phyloP scores from a whole-genome alignment of 2,329 filamentous ascomycete species.

The Aspergillus ochraceus region DNA sequence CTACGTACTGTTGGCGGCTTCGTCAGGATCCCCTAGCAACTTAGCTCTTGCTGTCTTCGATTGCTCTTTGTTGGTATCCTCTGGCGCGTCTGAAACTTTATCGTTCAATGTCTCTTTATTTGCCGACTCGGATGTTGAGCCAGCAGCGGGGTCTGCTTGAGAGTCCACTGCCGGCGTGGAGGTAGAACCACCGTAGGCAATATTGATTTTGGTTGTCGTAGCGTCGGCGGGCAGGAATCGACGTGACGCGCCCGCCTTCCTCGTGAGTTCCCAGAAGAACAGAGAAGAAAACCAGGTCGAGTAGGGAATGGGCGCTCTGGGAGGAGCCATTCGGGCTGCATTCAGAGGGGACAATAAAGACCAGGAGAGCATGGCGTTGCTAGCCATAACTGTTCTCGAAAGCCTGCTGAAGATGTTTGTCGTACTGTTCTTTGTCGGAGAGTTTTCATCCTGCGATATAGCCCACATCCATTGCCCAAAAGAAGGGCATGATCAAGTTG shows the following conservation, averaged over 20 bases:
- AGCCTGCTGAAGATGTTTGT: constrained; percentile 8
- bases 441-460: constrained; percentile 12
- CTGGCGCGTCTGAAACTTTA: constrained; percentile 12
- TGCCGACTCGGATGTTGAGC: constrained; percentile 11
- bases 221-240: constrained; percentile 34
- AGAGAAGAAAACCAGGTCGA: too few species aligned
- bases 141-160: constrained; percentile 15
- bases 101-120: constrained; percentile 21
- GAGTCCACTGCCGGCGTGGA: constrained; percentile 29
- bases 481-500: constrained; percentile 1
- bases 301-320: too few species aligned
- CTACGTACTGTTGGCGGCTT: too few species aligned
- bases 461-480: constrained; percentile 16
- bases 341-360: too few species aligned
- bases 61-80: constrained; percentile 21
- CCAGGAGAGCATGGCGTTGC: too few species aligned
- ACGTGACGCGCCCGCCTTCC: constrained; percentile 40
- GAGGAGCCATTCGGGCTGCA: too few species aligned
- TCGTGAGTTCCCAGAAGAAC: constrained; percentile 33
- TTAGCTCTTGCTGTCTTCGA: constrained; percentile 3
- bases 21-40: too few species aligned
- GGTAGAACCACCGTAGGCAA: constrained; percentile 42
- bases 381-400: neutral
- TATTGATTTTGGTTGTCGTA: constrained; percentile 48
- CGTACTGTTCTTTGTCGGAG: constrained; percentile 13